These are phyloP conservation scores for Hydrangea macrophylla DNA, from an alignment of 148 eudicot species.

Conservation along the genomic window DNA sequence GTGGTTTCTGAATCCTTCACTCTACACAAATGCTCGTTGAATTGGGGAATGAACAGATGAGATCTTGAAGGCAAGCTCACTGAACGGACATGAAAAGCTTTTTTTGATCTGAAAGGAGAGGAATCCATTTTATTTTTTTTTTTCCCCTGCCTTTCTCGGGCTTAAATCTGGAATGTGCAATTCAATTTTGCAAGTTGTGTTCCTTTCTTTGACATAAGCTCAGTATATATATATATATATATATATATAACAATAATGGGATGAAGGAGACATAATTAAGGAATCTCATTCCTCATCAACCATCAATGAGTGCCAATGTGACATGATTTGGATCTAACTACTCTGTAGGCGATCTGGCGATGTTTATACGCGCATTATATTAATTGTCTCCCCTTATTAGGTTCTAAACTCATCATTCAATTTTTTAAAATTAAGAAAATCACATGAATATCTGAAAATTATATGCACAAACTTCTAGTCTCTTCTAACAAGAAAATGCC, in stretches of 20 bases:
- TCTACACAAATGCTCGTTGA: conserved; percentile 25
- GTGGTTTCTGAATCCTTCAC: conserved; percentile 20
- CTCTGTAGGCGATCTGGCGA: background rate
- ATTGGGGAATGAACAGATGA: conserved; percentile 16
- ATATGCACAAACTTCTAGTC: background rate
- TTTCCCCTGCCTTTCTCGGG: background rate
- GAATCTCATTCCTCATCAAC: background rate
- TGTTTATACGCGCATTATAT: too few relatives aligned
- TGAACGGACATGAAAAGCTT: conserved; percentile 23
- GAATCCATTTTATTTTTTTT: conserved; percentile 18
- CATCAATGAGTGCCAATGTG: background rate
- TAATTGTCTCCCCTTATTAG: background rate
- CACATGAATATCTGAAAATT: too few relatives aligned
- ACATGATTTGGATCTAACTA: background rate
- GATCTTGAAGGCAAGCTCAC: conserved; percentile 24
- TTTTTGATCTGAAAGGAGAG: conserved; percentile 10
- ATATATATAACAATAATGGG: background rate
- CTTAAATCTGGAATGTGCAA: background rate
- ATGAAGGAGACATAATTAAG: background rate
- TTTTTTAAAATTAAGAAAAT: background rate
- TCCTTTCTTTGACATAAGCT: background rate
- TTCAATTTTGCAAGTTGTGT: background rate
- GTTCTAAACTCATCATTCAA: background rate
- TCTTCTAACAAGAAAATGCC: background rate
- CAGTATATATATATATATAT: background rate